Base-by-base conservation (phyloP, 148 eudicot genomes). In the Linanthus parryae region DNA sequence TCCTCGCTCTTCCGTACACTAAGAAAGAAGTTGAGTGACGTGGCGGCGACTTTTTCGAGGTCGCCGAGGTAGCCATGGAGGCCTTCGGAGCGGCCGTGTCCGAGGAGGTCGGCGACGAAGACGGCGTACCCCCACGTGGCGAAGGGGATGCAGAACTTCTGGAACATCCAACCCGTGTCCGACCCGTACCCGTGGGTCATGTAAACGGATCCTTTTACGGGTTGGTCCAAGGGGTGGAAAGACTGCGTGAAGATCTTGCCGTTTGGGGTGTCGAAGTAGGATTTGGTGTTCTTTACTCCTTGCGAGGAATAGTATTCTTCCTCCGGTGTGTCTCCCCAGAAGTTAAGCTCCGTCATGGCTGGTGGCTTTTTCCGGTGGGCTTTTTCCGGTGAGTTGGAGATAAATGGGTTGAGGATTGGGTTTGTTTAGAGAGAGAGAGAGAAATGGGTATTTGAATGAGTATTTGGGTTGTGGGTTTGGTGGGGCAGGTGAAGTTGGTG, bases 151-250 rank as follows among this genome's bases (percentile, higher is more conserved):
- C 85, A 79, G 51, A 76, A 64, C 51, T 71, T 73, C 60, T 83
- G 90, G 71, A 83, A 83, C 8, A 76, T 45, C 90, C 90, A 83
- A 2, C 82, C 77, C 20, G 90, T 52, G 52, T 83, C 85, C 25
- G 90, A 83, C 12, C 85, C 90, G 69, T 83, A 83, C 4, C 90
- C 85, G 61, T 83, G 90, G 56, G 73, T 62, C 80, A 73, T 79
- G 72, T 16, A 79, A 0, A 79, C 85, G n/a, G 76, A 39, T 44
- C 21, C 85, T 31, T 79, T 83, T 4, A 73, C 29, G 15, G 75
- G 73, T 0, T 1, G 46, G 15, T 51, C 33, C 6, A 70, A 15
- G 0, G 90, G 85, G 14, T 71, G 57, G 57, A 79, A 83, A 0
- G 77, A 71, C 22, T 83, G 90, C 31, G 80, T 76, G 73, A 83